These are phyloP conservation scores for Didymella glomerata DNA, from an alignment of 2,329 filamentous ascomycete genomes.

Conservation along the genomic window DNA sequence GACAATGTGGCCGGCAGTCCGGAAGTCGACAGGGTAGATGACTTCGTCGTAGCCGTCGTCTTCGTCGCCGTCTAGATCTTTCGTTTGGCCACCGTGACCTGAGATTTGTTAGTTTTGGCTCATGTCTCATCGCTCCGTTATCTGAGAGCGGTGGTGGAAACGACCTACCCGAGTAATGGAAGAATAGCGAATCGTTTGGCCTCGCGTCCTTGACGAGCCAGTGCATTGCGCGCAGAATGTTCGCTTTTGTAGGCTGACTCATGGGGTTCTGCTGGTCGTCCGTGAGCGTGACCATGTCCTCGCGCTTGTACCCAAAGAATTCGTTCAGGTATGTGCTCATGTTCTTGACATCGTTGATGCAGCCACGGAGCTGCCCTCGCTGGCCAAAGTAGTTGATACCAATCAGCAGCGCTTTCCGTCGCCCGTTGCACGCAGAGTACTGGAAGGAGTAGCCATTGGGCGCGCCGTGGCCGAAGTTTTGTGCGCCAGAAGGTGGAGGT, in stretches of 20 bases:
- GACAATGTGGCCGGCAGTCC: constrained; percentile 80
- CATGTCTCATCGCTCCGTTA: background rate
- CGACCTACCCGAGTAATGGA: constrained; percentile 87
- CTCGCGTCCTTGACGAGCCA: constrained; percentile 95
- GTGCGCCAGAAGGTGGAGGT: constrained; percentile 69
- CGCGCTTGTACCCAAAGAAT: constrained; percentile 89
- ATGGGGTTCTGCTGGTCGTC: constrained; percentile 97
- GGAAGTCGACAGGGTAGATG: constrained; percentile 84
- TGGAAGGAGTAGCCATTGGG: constrained; percentile 83
- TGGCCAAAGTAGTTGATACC: constrained; percentile 98
- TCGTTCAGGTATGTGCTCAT: constrained; percentile 92
- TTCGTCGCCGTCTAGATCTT: constrained; percentile 80
- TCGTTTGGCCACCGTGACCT: constrained; percentile 83
- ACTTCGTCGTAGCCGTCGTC: constrained; percentile 85
- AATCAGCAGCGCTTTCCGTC: constrained; percentile 87
- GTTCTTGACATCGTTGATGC: constrained; percentile 97
- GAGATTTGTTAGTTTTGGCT: background rate
- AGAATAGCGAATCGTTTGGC: constrained; percentile 94
- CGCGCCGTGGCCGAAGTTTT: constrained; percentile 70
- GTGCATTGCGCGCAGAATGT: constrained; percentile 95
- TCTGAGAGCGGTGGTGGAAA: background rate
- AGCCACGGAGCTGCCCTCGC: constrained; percentile 86
- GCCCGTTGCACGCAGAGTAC: constrained; percentile 90
- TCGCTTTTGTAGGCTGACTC: constrained; percentile 95
- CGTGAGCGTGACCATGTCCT: constrained; percentile 96